Base-by-base conservation (phyloP, 179 eudicot species). In the Beta corolliflora region DNA sequence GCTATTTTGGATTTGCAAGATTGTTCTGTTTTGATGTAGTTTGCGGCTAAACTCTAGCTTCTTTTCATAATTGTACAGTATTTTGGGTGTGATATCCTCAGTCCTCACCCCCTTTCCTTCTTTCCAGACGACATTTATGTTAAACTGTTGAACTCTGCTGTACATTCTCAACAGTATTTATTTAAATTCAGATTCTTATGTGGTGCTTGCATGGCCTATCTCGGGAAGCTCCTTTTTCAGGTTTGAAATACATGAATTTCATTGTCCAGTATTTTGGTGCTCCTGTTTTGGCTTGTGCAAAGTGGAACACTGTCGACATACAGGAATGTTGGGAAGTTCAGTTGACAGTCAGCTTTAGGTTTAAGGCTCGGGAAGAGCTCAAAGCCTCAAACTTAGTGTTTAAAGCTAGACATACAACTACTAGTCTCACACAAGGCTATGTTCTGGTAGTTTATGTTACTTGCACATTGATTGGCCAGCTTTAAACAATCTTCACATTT, bases 191-290 rank as follows among this genome's bases (percentile, higher is more conserved):
- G 50, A 15, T 71, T 48, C 60, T 23, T 46, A 11, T 66, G 44
- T 2, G 29, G 29, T 58, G 71, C 25, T 80, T 44, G 2, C 25
- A 46, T 23, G 55, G 61, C 54, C 46, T 29, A 64, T 55, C 55
- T 56, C 21, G 68, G 55, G 63, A 67, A 67, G 61, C 48, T 73
- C 36, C 71, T 55, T 50, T 61, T 61, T 7, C 71, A 72, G 77
- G 82, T 80, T 29, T 54, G 18, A 31, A 18, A 36, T 68, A 29
- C 10, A 45, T 66, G 23, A 16, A 31, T 56, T 66, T 46, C 29
- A 25, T 36, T 15, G 68, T 66, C 69, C 44, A 13, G 44, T 45
- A 36, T 16, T 68, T 71, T 81, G 74, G 67, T 75, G 68, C 54
- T 81, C 67, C 76, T 76, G 76, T 25, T 70, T 41, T 18, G 36